Evolutionary conservation across 1,284 basidiomycete species (phyloP).

Genomic region (Tilletia indica): DNA sequence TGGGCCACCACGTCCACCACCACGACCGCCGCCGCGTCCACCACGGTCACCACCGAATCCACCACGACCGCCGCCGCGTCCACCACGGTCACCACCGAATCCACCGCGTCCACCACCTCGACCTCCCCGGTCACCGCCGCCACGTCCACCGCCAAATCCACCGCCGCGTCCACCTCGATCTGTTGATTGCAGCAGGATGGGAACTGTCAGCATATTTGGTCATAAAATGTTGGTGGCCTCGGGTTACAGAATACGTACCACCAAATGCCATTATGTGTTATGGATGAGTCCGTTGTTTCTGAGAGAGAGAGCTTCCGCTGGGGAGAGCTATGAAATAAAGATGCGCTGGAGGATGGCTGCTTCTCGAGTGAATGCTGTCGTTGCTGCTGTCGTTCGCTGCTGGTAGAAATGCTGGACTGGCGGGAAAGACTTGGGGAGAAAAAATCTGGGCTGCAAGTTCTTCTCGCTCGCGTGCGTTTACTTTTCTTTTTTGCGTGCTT

Average conservation of each 20-base stretch:
- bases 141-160: constrained; percentile 33
- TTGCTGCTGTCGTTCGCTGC: too few relatives aligned
- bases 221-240: background rate
- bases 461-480: background rate
- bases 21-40: constrained; percentile 60
- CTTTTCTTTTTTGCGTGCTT: background rate
- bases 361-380: too few relatives aligned
- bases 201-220: background rate
- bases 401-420: too few relatives aligned
- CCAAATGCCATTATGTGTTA: constrained; percentile 11
- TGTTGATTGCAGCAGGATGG: background rate
- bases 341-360: too few relatives aligned
- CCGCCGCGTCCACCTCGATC: constrained; percentile 16
- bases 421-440: background rate
- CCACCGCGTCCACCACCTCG: constrained; percentile 32
- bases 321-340: too few relatives aligned
- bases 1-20: constrained; percentile 29
- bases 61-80: constrained; percentile 56
- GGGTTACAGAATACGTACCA: background rate
- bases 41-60: constrained; percentile 45
- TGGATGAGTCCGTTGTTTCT: too few relatives aligned
- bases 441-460: background rate
- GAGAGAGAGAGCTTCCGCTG: too few relatives aligned
- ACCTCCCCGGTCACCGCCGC: constrained; percentile 41
- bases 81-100: constrained; percentile 53